Evolutionary conservation across 2,329 filamentous ascomycete species (phyloP), one percentile per base, ranked within the genome.

Genomic region (Microcera coccophila): DNA sequence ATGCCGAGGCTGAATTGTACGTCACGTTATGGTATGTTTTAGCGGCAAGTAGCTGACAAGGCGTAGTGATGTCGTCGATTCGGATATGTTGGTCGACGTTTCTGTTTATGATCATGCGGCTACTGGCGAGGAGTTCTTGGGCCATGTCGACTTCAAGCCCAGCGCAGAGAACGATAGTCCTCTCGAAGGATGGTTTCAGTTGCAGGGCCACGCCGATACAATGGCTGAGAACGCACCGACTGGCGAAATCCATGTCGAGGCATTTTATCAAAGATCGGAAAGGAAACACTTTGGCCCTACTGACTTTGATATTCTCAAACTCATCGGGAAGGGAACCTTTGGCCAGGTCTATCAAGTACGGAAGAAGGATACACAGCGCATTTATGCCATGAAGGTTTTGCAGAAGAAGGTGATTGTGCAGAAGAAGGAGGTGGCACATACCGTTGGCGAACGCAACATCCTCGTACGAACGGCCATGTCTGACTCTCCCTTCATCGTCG

Each of bases 401-500:
- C 96, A 93, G 38, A 98, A 98, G 76, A 98, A 98, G 75, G 93
- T 98, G 40, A 98, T 98, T 60, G 93, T 98, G 19, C 93, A 98
- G 70, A 98, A 98, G 79, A 98, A 98, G 69, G 93, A 98, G 66
- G 90, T 98, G 38, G 90, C 91, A 14, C 93, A 98, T 64, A 98
- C 93, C 0, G 84, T 98, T 28, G 93, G 93, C 53, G 93, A 98
- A 69, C 82, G 93, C 47, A 98, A 98, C 62, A 98, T 98, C 53
- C 75, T 98, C 36, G 93, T 98, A 31, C 86, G 93, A 52, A 98
- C 93, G 4, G 93, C 93, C 20, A 97, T 87, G 69, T 84, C 91
- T 1, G 90, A 97, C 52, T 98, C 93, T 14, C 89, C 91, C 0
- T 98, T 98, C 62, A 98, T 98, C 49, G 93, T 98, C 31, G 91